These are phyloP conservation scores for Kockovaella imperatae DNA, from an alignment of 768 basidiomycete genomes.

Conservation along the genomic window DNA sequence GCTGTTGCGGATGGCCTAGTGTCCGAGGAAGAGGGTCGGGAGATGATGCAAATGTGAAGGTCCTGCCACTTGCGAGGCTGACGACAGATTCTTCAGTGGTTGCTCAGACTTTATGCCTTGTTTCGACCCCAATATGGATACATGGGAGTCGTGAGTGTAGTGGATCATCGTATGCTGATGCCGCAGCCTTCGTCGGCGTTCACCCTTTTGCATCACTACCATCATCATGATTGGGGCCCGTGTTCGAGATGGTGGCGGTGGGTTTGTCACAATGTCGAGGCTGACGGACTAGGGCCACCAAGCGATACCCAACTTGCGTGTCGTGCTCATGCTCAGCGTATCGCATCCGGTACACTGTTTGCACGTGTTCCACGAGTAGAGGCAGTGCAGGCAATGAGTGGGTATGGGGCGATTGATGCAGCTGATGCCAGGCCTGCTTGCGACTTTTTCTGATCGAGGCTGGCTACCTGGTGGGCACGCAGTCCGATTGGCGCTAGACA, in stretches of 20 bases:
- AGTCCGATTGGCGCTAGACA: constrained; percentile 92
- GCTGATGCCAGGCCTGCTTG: constrained; percentile 60
- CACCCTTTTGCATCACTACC: constrained; percentile 84
- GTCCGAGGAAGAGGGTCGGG: constrained; percentile 71
- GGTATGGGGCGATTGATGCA: constrained; percentile 39
- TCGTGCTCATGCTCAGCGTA: constrained; percentile 69
- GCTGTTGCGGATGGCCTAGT: constrained; percentile 80
- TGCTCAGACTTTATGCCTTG: constrained; percentile 86
- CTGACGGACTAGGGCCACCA: constrained; percentile 52
- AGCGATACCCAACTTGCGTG: constrained; percentile 67
- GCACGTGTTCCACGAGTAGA: constrained; percentile 75
- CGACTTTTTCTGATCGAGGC: constrained; percentile 93
- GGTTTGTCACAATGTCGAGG: constrained; percentile 28
- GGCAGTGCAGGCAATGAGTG: constrained; percentile 89
- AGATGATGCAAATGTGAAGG: constrained; percentile 73
- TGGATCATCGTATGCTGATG: not conserved
- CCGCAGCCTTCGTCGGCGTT: constrained; percentile 62
- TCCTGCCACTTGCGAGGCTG: not conserved
- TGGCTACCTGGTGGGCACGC: constrained; percentile 90
- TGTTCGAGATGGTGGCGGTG: constrained; percentile 83
- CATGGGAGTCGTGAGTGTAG: constrained; percentile 56
- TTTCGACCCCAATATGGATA: constrained; percentile 74
- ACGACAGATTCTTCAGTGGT: constrained; percentile 74
- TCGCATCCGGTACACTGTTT: constrained; percentile 70
- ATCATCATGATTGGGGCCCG: constrained; percentile 91